Base-by-base conservation (phyloP, 495 filamentous ascomycete species). In the Aspergillus taichungensis region DNA sequence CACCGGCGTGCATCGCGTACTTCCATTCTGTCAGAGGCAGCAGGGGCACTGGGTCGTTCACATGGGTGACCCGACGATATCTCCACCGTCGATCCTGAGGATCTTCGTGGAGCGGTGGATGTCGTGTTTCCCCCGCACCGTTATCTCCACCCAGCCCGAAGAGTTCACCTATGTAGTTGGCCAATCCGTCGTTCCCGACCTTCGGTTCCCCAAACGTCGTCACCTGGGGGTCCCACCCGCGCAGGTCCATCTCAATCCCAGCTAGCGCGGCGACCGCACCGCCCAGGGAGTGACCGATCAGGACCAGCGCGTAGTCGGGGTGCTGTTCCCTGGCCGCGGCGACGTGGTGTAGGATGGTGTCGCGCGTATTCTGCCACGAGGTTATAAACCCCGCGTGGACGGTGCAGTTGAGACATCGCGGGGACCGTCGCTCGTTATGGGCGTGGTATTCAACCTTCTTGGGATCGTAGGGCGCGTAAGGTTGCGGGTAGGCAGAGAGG, bases 201-300 rank as follows among this genome's bases (percentile, higher is more conserved):
- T 81, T 77, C 13, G 92, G 92, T 60, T 97, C 88, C 11, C 92
- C 92, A 59, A 95, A 97, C 2, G 92, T 97, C 10, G 91, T 95
- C 0, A 95, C 82, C 18, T 63, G 60, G 1, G 87, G 82, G 10
- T 80, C 60, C 80, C 80, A 90, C 6, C 83, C 85, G 4, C 76
- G 69, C 14, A 79, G 57, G 35, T 71, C 52, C 60, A 85, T 77
- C 53, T 97, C 94, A 8, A 95, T 71, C 3, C 76, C 85, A 3
- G 89, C 92, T 7, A 98, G 77, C 3, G 85, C 81, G 2, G 92
- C 92, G 0, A 97, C 88, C 0, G 92, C 94, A 3, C 91, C 92
- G 13, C 92, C 92, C 3, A 97, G 78, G 11, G 87, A 94, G 58
- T 98, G 94, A 1, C 92, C 90, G 11, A 95, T 79, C 1, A 98